Evolutionary conservation across 2,329 filamentous ascomycete genomes (phyloP).

Genomic region (Colletotrichum lentis): DNA sequence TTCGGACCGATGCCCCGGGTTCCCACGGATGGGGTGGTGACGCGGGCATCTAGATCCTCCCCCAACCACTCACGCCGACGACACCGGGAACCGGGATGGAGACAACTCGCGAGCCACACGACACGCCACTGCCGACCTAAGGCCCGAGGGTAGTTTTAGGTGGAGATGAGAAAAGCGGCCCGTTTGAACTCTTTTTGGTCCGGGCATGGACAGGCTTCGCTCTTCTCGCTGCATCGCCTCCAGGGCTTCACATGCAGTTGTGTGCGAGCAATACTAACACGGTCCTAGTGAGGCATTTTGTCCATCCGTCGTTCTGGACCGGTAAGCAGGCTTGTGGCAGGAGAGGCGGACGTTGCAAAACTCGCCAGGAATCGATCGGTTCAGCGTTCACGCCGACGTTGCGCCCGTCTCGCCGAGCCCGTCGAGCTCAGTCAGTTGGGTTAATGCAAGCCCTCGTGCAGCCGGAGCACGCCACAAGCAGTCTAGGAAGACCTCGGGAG

Average conservation of each 20-base stretch:
- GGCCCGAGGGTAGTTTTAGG: background rate
- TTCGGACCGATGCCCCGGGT: background rate
- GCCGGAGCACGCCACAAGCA: background rate
- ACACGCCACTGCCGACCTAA: background rate
- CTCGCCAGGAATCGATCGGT: background rate
- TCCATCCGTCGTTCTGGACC: background rate
- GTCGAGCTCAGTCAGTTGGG: background rate
- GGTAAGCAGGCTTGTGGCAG: background rate
- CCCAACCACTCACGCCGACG: background rate
- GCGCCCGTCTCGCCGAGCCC: background rate
- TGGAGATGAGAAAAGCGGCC: background rate
- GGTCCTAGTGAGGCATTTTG: slow-evolving; percentile 2
- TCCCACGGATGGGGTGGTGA: background rate
- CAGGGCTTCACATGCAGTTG: slow-evolving; percentile 1
- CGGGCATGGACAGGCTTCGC: background rate
- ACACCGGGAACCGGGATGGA: no score
- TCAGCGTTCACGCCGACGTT: background rate
- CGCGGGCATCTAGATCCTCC: no score
- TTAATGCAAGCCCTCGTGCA: background rate
- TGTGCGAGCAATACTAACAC: background rate
- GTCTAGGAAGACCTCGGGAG: no score
- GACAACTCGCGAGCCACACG: background rate
- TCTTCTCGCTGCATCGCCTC: background rate
- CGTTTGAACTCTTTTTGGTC: background rate
- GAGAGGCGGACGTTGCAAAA: background rate